Base-by-base conservation (phyloP, 805 yeast species). In the Candida bentonensis region DNA sequence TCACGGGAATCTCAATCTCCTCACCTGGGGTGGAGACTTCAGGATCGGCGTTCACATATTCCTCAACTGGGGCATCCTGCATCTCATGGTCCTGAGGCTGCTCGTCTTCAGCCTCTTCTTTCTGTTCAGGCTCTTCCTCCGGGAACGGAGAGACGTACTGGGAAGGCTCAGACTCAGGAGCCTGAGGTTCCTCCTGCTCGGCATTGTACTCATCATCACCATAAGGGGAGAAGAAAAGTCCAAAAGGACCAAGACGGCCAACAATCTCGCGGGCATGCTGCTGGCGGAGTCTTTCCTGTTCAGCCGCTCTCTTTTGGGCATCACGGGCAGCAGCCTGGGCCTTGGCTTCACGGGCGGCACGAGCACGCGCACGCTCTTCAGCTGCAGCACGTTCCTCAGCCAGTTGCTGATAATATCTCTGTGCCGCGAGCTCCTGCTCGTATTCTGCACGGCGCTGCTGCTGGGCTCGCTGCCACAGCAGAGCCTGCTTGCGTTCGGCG, bases 321-420 rank as follows among this genome's bases (percentile, higher is more conserved):
- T 9, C 13, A 13, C 27, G 27, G 11, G 7, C 11, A 9, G 7
- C 27, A 25, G 27, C 27, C 27, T 25, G 11, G n/a, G 36, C 36
- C 5, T 17, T 9, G 17, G 36, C 36, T n/a, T n/a, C n/a, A n/a
- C n/a, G n/a, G 17, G 17, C 17, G 17, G 36, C 36, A 4, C 5
- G 17, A 30, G 36, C 36, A 11, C 36, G 11, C 7, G 36, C 36
- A 7, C 13, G 27, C 27, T 25, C 11, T 9, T 7, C 13, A 9
- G 7, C 36, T 9, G 36, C 36, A 13, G 5, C 17, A 5, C 17
- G 11, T 30, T 9, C 36, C 7, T 9, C 36, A 30, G 36, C 36
- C 36, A 9, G 36, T 30, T 30, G 36, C 17, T 30, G 36, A n/a
- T 30, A 30, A 30, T 30, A 30, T 15, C 36, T 30, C 36, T 30